Evolutionary conservation across 202 grass and related monocot species (phyloP).

Genomic region (Dendrocalamus latiflorus): DNA sequence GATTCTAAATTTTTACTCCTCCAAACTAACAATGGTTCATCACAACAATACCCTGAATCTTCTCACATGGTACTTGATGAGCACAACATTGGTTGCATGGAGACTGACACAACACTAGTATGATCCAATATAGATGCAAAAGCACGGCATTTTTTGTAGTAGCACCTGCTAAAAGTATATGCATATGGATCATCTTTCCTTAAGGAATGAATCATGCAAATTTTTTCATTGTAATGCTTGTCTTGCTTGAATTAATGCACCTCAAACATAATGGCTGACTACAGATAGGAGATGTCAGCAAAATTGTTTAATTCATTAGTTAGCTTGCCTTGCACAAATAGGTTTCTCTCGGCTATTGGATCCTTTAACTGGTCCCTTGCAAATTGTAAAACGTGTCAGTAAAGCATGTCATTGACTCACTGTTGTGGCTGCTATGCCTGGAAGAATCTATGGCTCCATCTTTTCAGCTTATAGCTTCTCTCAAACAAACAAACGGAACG

Average conservation of each 20-base stretch:
- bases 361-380: not conserved
- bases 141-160: not conserved
- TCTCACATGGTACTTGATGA: too few species aligned
- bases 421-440: not conserved
- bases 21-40: too few species aligned
- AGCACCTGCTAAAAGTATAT: not conserved
- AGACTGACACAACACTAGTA: too few species aligned
- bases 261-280: not conserved
- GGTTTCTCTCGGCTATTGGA: not conserved
- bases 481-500: too few species aligned
- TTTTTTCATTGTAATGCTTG: not conserved
- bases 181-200: not conserved
- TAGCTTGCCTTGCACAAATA: not conserved
- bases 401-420: not conserved
- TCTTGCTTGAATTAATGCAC: not conserved
- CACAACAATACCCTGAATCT: too few species aligned
- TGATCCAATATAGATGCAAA: too few species aligned
- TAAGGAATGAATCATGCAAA: not conserved
- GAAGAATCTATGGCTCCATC: not conserved
- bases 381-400: not conserved
- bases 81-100: too few species aligned
- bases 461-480: too few species aligned
- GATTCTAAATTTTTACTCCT: too few species aligned
- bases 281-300: not conserved
- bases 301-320: not conserved